These are phyloP conservation scores for Thielaviopsis populi DNA, from an alignment of 2,329 filamentous ascomycete genomes.

Conservation along the genomic window DNA sequence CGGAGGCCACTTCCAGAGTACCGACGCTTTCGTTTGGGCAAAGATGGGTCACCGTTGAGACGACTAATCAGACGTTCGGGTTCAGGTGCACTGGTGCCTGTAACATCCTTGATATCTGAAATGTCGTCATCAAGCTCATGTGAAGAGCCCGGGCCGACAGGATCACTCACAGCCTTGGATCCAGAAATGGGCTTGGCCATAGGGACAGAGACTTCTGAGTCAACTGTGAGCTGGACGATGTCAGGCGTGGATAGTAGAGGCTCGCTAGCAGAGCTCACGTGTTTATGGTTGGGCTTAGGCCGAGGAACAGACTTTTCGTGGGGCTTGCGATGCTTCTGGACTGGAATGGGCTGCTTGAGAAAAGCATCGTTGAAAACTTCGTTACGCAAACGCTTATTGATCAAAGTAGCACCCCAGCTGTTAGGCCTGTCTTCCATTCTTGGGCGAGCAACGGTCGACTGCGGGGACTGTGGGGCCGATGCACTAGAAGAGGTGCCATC, in stretches of 20 bases:
- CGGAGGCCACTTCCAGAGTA: slow-evolving; percentile 79
- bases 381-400: slow-evolving; percentile 76
- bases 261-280: slow-evolving; percentile 9
- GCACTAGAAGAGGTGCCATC: slow-evolving; percentile 6
- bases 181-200: neutral
- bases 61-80: slow-evolving; percentile 31
- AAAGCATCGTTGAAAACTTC: slow-evolving; percentile 91
- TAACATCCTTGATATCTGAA: slow-evolving; percentile 37
- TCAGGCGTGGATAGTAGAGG: slow-evolving; percentile 9
- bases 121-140: slow-evolving; percentile 8
- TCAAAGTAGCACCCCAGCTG: slow-evolving; percentile 80
- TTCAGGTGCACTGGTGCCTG: slow-evolving; percentile 50
- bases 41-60: slow-evolving; percentile 11
- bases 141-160: neutral
- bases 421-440: slow-evolving; percentile 41
- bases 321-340: slow-evolving; percentile 60
- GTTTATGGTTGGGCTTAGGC: slow-evolving; percentile 22
- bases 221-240: neutral
- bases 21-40: slow-evolving; percentile 44
- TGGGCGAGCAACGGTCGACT: slow-evolving; percentile 28
- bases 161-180: neutral
- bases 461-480: slow-evolving; percentile 13
- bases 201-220: neutral
- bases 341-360: slow-evolving; percentile 65
- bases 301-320: slow-evolving; percentile 51